Conservation (phyloP, 1,284 basidiomycete genomes). For the Marasmius fiardii region DNA sequence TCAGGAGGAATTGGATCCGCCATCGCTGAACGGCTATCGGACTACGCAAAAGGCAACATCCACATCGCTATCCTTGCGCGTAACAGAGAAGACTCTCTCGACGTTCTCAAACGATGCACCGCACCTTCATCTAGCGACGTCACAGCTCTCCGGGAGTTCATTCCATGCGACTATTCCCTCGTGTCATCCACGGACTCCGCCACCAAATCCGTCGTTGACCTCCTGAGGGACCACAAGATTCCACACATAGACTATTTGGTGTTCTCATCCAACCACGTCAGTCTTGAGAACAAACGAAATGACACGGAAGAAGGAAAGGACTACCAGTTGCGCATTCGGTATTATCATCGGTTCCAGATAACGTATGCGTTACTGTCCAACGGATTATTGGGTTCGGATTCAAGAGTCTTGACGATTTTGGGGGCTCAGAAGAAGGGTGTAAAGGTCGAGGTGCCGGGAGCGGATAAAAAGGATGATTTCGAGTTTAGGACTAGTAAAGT, state of each 20-base stretch:
- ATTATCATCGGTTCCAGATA: conserved; percentile 13
- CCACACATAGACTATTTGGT: conserved; percentile 7
- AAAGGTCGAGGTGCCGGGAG: not conserved
- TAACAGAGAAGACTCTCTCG: not conserved
- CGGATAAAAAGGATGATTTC: conserved; percentile 7
- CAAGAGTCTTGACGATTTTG: conserved; percentile 9
- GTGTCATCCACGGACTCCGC: not conserved
- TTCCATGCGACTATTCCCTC: conserved; percentile 5
- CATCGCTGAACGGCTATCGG: not conserved
- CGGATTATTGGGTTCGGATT: not conserved
- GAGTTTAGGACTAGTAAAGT: conserved; percentile 7
- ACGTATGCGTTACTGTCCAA: conserved; percentile 8
- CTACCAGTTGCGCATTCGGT: conserved; percentile 6
- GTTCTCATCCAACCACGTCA: conserved; percentile 5
- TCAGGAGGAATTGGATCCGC: conserved; percentile 7
- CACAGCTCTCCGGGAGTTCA: conserved; percentile 3
- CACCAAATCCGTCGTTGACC: not conserved
- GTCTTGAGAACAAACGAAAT: not conserved
- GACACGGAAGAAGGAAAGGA: conserved; percentile 8
- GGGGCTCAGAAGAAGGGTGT: conserved; percentile 1
- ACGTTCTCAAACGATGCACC: not conserved
- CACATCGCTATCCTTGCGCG: conserved; percentile 6
- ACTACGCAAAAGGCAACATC: conserved; percentile 3
- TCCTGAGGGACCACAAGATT: not conserved
- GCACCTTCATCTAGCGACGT: not conserved